Conservation (phyloP, 345 rosid species). For the Zanthoxylum bungeanum region DNA sequence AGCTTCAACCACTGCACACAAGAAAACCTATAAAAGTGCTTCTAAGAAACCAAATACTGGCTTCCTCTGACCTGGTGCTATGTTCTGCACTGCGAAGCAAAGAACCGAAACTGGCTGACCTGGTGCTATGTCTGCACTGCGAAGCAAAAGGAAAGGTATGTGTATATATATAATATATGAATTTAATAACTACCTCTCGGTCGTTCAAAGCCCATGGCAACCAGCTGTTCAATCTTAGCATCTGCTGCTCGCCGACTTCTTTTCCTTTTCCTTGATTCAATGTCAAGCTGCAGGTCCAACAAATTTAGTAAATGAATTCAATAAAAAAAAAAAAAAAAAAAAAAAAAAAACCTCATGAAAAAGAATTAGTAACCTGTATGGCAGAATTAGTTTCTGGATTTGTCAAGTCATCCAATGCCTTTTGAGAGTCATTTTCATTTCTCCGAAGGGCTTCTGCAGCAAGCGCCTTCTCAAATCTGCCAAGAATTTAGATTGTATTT, state of each 20-base stretch:
- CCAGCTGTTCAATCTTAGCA: slow-evolving; percentile 52
- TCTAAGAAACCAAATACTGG: background rate
- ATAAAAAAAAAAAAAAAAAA: background rate
- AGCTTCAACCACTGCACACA: slow-evolving; percentile 52
- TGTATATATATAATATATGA: background rate
- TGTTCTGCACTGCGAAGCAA: background rate
- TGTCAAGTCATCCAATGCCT: slow-evolving; percentile 88
- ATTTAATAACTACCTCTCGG: slow-evolving; percentile 44
- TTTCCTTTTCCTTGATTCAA: slow-evolving; percentile 75
- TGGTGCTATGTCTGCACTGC: background rate
- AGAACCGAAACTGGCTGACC: too few species aligned
- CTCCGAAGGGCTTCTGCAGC: slow-evolving; percentile 90
- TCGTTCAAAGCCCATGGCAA: slow-evolving; percentile 90
- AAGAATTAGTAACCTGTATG: slow-evolving; percentile 49
- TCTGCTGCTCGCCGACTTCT: slow-evolving; percentile 34
- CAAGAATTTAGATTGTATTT: slow-evolving; percentile 12
- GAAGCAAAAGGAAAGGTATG: background rate
- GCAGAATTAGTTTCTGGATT: slow-evolving; percentile 59
- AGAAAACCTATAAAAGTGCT: slow-evolving; percentile 7
- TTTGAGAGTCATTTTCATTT: slow-evolving; percentile 76
- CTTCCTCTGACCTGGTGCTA: background rate
- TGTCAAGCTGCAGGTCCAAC: slow-evolving; percentile 42
- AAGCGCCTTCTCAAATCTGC: slow-evolving; percentile 81
- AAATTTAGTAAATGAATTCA: slow-evolving; percentile 2
- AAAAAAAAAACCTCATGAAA: slow-evolving; percentile 1